Base-by-base conservation (phyloP, 1,139 yeast species). In the Protomyces inouyei region DNA sequence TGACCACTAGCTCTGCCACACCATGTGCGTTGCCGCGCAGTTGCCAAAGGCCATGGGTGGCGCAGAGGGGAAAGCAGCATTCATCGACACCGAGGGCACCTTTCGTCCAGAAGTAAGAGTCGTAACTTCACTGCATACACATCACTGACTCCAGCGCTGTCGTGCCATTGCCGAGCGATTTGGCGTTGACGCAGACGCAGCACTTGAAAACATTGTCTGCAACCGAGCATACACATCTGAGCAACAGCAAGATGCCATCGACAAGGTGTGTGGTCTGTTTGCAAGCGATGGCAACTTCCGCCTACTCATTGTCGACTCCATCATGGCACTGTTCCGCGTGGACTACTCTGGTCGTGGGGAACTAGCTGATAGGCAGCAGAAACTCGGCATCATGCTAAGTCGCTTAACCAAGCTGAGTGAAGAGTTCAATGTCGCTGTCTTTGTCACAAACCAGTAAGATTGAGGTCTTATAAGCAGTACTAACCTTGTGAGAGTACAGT, bases 251-350 rank as follows among this genome's bases (percentile, higher is more conserved):
- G 64, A 56, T n/a, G 53, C 57, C 23, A 59, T 61, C 43, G 57
- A 59, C n/a, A 66, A 55, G 45, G 52, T 63, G 12, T 65, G 59
- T 48, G 56, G 61, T 14, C 52, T 61, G 8, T 61, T 60, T 60
- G 67, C 67, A 21, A 56, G 60, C 21, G 67, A 53, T 21, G 67
- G 63, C 56, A 51, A 38, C 38, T 56, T 40, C 45, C 45, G 46
- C 28, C 40, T 65, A 45, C 60, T 57, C 25, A 74, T 82, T 57
- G 78, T 84, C 52, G 87, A 83, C 71, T 83, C 86, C 8, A 83
- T 83, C 37, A 82, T 84, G 84, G 86, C 86, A 1, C 80, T 82
- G 65, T 84, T 84, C 71, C 76, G 87, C 67, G 87, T 84, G 53
- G 87, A 83, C 71, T 70, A 70, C 54, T 67, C 70, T 37, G 87